These are phyloP conservation scores for Scedosporium dehoogii DNA, from an alignment of 2,329 filamentous ascomycete species.

Conservation along the genomic window DNA sequence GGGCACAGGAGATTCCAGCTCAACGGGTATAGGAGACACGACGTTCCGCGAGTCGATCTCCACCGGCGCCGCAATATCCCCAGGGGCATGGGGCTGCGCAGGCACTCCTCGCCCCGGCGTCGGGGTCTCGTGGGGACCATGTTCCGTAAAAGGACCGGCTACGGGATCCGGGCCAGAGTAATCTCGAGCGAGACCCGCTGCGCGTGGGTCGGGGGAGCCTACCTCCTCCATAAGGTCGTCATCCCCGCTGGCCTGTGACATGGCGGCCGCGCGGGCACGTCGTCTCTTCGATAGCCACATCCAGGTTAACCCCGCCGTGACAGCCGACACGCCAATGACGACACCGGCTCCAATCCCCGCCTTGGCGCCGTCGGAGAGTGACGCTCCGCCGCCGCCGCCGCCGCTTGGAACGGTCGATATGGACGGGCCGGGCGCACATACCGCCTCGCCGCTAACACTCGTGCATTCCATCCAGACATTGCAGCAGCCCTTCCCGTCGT, in stretches of 20 bases:
- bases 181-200: slow-evolving; percentile 23
- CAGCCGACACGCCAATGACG: slow-evolving; percentile 31
- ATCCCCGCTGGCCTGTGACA: slow-evolving; percentile 9
- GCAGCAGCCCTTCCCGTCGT: slow-evolving; percentile 40
- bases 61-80: slow-evolving; percentile 40
- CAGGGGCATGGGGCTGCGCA: slow-evolving; percentile 32
- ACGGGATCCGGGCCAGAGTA: slow-evolving; percentile 35
- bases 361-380: slow-evolving; percentile 39
- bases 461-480: slow-evolving; percentile 32
- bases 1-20: not conserved
- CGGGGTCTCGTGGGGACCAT: slow-evolving; percentile 17
- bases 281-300: slow-evolving; percentile 33
- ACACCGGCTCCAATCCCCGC: slow-evolving; percentile 48
- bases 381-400: slow-evolving; percentile 9
- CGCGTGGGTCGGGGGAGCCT: slow-evolving; percentile 11
- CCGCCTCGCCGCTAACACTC: slow-evolving; percentile 21
- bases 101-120: slow-evolving; percentile 30
- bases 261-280: slow-evolving; percentile 14
- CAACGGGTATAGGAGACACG: not conserved
- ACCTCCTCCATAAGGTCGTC: slow-evolving; percentile 25
- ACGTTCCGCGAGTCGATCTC: slow-evolving; percentile 37
- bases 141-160: slow-evolving; percentile 36
- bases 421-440: slow-evolving; percentile 27
- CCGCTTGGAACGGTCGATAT: slow-evolving; percentile 22
- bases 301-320: slow-evolving; percentile 26